Percentiles rank a stretch among this genome's conserved stretches.
Evolutionary conservation across 441 rosid species (phyloP).

Genomic region (Macaranga tanarius): DNA sequence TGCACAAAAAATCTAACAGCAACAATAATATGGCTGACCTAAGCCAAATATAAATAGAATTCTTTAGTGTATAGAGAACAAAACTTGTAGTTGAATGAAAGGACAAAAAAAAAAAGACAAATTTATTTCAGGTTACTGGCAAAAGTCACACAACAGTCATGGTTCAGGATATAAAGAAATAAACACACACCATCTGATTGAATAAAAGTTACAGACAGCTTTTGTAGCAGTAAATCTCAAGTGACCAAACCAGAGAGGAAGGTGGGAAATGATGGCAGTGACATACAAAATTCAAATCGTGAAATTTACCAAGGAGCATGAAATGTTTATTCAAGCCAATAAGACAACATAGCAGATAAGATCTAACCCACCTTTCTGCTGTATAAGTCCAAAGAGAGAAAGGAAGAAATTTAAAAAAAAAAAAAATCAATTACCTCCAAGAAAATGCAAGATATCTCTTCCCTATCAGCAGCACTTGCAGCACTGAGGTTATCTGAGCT

Average conservation of each 20-base stretch:
- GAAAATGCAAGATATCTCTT: conserved; percentile 79
- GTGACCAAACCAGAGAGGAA: too few relatives aligned
- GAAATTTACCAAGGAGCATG: background rate
- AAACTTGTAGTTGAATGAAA: background rate
- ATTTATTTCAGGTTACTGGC: background rate
- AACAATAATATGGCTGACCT: background rate
- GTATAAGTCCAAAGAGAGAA: background rate
- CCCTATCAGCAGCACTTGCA: conserved; percentile 70
- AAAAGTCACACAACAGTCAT: background rate
- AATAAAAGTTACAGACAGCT: background rate
- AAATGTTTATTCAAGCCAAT: background rate
- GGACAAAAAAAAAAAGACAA: too few relatives aligned
- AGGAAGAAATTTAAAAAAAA: background rate
- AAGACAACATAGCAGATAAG: too few relatives aligned
- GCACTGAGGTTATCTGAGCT: conserved; percentile 45
- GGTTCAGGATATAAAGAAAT: too few relatives aligned
- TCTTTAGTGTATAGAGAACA: background rate
- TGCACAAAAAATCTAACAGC: background rate
- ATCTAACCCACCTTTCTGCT: background rate
- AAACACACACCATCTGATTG: too few relatives aligned
- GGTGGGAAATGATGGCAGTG: background rate
- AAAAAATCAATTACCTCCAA: conserved; percentile 60
- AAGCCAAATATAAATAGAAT: too few relatives aligned
- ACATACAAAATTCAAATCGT: background rate
- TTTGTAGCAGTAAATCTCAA: background rate